Evolutionary conservation across 2,329 filamentous ascomycete species (phyloP).

Genomic region (Colletotrichum sp.): DNA sequence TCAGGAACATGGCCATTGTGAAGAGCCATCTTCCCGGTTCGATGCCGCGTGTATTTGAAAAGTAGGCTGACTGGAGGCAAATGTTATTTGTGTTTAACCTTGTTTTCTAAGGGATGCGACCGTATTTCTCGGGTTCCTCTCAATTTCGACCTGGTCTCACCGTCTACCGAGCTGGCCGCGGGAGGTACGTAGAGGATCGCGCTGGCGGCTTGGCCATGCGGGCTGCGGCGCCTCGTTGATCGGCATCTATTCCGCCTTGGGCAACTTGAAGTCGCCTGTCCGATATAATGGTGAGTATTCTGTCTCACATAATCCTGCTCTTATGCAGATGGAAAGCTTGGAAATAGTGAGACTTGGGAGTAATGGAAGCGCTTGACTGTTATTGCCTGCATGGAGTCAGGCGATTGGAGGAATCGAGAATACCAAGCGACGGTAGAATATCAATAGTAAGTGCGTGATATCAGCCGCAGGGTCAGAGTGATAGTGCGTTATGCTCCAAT

Average conservation of each 20-base stretch:
- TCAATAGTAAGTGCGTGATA: background rate
- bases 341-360: background rate
- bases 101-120: background rate
- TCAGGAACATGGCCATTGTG: background rate
- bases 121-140: background rate
- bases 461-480: fast-evolving
- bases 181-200: background rate
- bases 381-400: background rate
- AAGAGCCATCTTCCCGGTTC: background rate
- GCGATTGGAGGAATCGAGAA: background rate
- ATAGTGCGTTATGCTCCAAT: fast-evolving
- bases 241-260: slow-evolving; percentile 5
- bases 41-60: background rate
- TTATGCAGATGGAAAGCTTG: background rate
- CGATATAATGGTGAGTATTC: background rate
- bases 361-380: background rate
- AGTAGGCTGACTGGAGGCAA: background rate
- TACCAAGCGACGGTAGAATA: background rate
- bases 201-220: background rate
- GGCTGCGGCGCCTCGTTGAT: slow-evolving; percentile 4
- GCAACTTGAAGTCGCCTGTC: background rate
- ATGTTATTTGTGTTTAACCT: background rate
- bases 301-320: background rate
- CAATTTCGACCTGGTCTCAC: background rate
- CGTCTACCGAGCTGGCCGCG: background rate